These are phyloP conservation scores for Sphaerulina populicola DNA, from an alignment of 2,329 filamentous ascomycete genomes.

Conservation along the genomic window DNA sequence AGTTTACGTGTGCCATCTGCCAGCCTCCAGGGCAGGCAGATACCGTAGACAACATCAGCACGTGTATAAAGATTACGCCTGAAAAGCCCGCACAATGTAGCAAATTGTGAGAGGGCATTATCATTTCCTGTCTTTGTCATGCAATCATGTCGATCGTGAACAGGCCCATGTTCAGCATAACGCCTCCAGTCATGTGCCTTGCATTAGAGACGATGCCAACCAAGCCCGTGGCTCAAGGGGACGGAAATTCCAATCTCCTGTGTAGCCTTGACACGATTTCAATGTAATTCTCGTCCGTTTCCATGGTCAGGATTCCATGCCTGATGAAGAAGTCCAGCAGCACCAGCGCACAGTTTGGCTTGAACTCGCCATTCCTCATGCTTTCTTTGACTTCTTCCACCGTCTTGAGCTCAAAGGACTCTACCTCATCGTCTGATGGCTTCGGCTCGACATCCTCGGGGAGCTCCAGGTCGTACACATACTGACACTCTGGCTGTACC, in stretches of 20 bases:
- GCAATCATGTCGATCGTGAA: too few species aligned
- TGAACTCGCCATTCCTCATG: constrained; percentile 68
- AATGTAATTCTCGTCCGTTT: constrained; percentile 69
- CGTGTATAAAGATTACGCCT: too few species aligned
- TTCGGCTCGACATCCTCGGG: constrained; percentile 57
- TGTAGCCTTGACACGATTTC: constrained; percentile 70
- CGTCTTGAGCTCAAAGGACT: constrained; percentile 68
- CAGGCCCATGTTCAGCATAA: too few species aligned
- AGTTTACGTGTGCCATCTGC: too few species aligned
- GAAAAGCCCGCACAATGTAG: too few species aligned
- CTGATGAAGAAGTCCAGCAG: constrained; percentile 84
- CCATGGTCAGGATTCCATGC: constrained; percentile 67
- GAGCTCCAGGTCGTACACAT: constrained; percentile 81
- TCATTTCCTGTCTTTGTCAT: too few species aligned
- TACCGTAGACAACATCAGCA: too few species aligned
- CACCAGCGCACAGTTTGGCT: constrained; percentile 82
- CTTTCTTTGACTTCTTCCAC: constrained; percentile 67
- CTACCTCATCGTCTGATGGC: constrained; percentile 83
- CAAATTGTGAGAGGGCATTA: too few species aligned
- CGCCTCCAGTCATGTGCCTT: too few species aligned
- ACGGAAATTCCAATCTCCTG: constrained; percentile 68
- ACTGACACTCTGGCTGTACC: constrained; percentile 85
- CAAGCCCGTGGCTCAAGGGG: constrained; percentile 24
- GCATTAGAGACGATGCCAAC: neutral
- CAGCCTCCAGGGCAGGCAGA: too few species aligned